Percentiles rank a stretch among this genome's conserved stretches.
Conservation (phyloP, 768 basidiomycete species). For the Pisolithus marmoratus region DNA sequence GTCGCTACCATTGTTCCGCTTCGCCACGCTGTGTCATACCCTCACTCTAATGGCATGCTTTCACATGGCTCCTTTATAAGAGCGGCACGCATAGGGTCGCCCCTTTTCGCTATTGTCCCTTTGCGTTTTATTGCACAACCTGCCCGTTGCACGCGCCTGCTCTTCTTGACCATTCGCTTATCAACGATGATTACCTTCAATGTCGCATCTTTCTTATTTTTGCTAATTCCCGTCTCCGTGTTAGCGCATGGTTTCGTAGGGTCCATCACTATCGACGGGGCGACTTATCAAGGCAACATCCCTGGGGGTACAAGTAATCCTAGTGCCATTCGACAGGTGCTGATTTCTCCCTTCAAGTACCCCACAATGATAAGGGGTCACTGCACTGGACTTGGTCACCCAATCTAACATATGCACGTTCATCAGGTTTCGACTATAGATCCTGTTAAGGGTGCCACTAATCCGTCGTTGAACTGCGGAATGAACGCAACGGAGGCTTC, state of each 20-base stretch:
- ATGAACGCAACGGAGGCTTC: conserved; percentile 43
- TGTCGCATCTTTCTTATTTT: conserved; percentile 5
- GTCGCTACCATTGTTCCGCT: too few relatives aligned
- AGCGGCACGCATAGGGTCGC: too few relatives aligned
- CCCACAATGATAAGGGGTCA: neutral
- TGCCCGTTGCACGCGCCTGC: conserved; percentile 18
- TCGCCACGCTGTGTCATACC: too few relatives aligned
- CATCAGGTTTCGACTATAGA: conserved; percentile 30
- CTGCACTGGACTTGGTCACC: neutral
- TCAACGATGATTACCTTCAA: conserved; percentile 12
- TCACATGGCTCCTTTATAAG: too few relatives aligned
- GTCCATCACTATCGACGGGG: conserved; percentile 26
- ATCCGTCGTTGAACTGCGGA: conserved; percentile 58
- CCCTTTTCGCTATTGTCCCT: neutral
- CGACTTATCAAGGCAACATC: conserved; percentile 21
- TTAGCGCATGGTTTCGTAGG: conserved; percentile 28
- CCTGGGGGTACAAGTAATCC: conserved; percentile 30
- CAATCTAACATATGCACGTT: neutral
- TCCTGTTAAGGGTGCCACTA: conserved; percentile 53
- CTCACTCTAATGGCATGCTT: too few relatives aligned
- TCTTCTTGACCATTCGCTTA: neutral
- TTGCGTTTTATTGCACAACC: neutral
- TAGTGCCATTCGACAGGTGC: conserved; percentile 37
- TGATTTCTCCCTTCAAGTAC: neutral
- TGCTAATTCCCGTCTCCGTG: conserved; percentile 15